Percentiles rank a stretch among this genome's conserved stretches.
phyloP scores from a whole-genome alignment of 1,284 basidiomycete genomes.

The Ceratobasidium papillatum region DNA sequence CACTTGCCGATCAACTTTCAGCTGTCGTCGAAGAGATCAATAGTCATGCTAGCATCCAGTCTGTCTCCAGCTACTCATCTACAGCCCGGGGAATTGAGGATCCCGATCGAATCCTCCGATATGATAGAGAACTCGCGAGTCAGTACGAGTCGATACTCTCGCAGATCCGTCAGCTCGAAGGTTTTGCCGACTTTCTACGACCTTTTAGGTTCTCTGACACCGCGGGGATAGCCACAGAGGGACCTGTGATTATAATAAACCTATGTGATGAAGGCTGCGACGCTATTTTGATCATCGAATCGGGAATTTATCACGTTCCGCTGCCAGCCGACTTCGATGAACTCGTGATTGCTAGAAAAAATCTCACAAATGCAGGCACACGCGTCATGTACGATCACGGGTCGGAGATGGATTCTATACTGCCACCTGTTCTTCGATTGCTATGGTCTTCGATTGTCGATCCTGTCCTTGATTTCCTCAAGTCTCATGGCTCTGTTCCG shows the following conservation, averaged over 20 bases:
- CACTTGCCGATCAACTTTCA: constrained; percentile 17
- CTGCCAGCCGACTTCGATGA: constrained; percentile 18
- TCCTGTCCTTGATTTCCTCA: constrained; percentile 28
- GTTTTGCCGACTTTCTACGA: constrained; percentile 37
- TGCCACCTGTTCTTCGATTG: constrained; percentile 5
- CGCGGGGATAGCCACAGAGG: background rate
- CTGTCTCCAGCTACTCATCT: background rate
- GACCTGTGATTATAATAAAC: constrained; percentile 41
- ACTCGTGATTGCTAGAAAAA: background rate
- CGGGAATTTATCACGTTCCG: background rate
- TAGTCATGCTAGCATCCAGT: background rate
- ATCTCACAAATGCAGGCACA: background rate
- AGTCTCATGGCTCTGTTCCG: background rate
- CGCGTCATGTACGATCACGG: constrained; percentile 3
- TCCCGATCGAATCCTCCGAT: constrained; percentile 19
- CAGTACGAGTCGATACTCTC: constrained; percentile 20
- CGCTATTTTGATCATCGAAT: constrained; percentile 23
- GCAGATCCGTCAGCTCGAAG: constrained; percentile 28
- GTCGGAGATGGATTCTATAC: background rate
- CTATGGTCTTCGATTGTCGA: constrained; percentile 25
- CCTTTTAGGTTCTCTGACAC: constrained; percentile 13
- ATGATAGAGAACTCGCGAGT: constrained; percentile 10
- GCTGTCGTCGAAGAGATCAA: constrained; percentile 26
- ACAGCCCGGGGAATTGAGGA: background rate
- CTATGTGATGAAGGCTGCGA: constrained; percentile 24